phyloP scores from a whole-genome alignment of 352 stramenopile species.

The Plasmopara muralis region DNA sequence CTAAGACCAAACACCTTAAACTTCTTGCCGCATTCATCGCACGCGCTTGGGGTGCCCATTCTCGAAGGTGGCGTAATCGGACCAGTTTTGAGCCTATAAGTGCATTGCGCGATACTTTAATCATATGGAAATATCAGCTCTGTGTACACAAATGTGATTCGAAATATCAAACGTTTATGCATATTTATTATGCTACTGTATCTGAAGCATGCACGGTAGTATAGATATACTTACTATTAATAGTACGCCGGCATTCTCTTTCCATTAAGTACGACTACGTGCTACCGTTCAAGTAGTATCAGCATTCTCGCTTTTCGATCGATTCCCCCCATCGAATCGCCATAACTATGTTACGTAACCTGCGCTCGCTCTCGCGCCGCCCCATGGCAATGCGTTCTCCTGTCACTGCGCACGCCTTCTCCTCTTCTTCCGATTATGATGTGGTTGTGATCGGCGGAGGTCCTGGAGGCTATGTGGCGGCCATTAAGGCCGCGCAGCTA shows the following conservation, averaged over 20 bases:
- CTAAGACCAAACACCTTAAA: constrained; percentile 69
- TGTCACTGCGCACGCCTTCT: constrained; percentile 44
- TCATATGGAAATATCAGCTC: too few species aligned
- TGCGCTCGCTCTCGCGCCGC: constrained; percentile 21
- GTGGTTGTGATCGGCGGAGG: constrained; percentile 92
- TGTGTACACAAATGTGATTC: too few species aligned
- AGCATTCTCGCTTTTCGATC: constrained; percentile 11
- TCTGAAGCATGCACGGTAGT: too few species aligned
- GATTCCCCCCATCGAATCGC: constrained; percentile 5
- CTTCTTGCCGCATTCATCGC: constrained; percentile 66
- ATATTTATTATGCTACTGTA: too few species aligned
- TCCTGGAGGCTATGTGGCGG: constrained; percentile 97
- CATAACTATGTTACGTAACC: constrained; percentile 19
- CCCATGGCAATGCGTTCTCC: constrained; percentile 35
- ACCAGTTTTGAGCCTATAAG: too few species aligned
- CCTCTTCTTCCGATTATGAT: constrained; percentile 56
- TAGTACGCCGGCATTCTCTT: not conserved
- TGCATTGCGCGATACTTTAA: too few species aligned
- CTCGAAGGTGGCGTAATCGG: too few species aligned
- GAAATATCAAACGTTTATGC: too few species aligned
- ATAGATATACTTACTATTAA: not conserved
- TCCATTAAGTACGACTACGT: constrained; percentile 9
- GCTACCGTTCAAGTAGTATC: constrained; percentile 2
- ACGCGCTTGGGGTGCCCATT: constrained; percentile 41
- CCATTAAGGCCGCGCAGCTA: constrained; percentile 97